phyloP scores from a whole-genome alignment of 345 rosid genomes.

The Citrus medica region DNA sequence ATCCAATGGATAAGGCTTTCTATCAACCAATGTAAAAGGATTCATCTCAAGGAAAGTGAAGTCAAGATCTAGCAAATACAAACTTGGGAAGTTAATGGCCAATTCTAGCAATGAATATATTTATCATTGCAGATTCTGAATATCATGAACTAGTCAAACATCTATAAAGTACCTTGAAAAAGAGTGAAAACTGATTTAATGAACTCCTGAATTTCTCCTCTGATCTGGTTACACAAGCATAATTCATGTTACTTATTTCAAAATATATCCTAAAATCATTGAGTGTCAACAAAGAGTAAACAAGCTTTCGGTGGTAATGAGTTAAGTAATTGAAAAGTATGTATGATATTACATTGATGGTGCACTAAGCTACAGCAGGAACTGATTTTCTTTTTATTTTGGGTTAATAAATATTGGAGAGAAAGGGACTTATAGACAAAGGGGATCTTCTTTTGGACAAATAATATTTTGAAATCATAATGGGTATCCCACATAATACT shows the following conservation, averaged over 20 bases:
- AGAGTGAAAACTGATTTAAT: slow-evolving; percentile 67
- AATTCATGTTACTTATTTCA: slow-evolving; percentile 2
- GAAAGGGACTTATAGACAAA: too few relatives aligned
- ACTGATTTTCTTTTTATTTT: not conserved
- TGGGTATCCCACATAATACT: too few relatives aligned
- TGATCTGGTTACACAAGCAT: slow-evolving; percentile 42
- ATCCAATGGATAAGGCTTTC: slow-evolving; percentile 96
- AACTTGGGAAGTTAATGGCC: slow-evolving; percentile 9
- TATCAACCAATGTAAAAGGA: slow-evolving; percentile 85
- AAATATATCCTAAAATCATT: not conserved
- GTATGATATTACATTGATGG: not conserved
- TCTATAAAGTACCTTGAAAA: slow-evolving; percentile 58
- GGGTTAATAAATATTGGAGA: not conserved
- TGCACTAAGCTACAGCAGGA: not conserved
- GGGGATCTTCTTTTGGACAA: too few relatives aligned
- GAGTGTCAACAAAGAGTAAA: not conserved
- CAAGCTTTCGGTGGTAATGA: not conserved
- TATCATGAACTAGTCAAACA: not conserved
- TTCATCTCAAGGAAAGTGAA: slow-evolving; percentile 99
- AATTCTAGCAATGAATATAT: slow-evolving; percentile 5
- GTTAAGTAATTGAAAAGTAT: not conserved
- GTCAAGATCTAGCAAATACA: slow-evolving; percentile 65
- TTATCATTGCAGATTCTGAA: not conserved
- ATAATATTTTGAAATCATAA: too few relatives aligned
- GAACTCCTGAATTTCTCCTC: slow-evolving; percentile 63